Percentiles rank a stretch among this genome's conserved stretches.
These are phyloP conservation scores for Prinsepia uniflora DNA, from an alignment of 306 rosid genomes.

Conservation along the genomic window DNA sequence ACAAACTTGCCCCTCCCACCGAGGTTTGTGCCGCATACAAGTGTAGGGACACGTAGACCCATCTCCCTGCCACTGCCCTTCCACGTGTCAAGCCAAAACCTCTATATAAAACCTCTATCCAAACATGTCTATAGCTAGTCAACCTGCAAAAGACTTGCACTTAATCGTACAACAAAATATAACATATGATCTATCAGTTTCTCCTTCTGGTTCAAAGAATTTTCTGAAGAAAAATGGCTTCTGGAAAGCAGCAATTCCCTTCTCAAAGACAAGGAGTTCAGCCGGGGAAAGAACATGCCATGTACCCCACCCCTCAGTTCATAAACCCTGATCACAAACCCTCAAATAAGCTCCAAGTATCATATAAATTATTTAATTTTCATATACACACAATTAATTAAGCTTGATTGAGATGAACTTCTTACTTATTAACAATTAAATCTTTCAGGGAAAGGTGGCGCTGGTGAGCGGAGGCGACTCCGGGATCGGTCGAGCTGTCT, in stretches of 20 bases:
- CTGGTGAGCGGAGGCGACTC: conserved; percentile 79
- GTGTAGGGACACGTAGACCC: conserved; percentile 13
- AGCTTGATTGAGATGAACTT: background rate
- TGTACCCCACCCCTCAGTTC: conserved; percentile 79
- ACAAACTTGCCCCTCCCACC: conserved; percentile 17
- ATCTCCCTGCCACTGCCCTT: conserved; percentile 25
- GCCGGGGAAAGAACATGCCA: conserved; percentile 70
- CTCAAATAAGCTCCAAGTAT: conserved; percentile 66
- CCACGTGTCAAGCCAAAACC: conserved; percentile 25
- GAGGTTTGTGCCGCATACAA: conserved; percentile 15
- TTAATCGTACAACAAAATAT: background rate
- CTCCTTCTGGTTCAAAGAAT: background rate
- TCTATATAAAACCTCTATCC: background rate
- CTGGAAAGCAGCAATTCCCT: conserved; percentile 46
- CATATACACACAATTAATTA: background rate
- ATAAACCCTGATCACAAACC: conserved; percentile 53
- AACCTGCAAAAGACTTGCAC: background rate
- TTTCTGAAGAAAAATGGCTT: conserved; percentile 52
- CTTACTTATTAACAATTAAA: background rate
- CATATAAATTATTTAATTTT: background rate
- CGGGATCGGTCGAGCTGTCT: conserved; percentile 68
- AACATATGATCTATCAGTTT: background rate
- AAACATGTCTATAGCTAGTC: background rate
- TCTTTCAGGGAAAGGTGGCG: conserved; percentile 65
- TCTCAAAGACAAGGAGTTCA: conserved; percentile 58